Conservation (phyloP, 306 rosid species). For the Castanospermum australe region DNA sequence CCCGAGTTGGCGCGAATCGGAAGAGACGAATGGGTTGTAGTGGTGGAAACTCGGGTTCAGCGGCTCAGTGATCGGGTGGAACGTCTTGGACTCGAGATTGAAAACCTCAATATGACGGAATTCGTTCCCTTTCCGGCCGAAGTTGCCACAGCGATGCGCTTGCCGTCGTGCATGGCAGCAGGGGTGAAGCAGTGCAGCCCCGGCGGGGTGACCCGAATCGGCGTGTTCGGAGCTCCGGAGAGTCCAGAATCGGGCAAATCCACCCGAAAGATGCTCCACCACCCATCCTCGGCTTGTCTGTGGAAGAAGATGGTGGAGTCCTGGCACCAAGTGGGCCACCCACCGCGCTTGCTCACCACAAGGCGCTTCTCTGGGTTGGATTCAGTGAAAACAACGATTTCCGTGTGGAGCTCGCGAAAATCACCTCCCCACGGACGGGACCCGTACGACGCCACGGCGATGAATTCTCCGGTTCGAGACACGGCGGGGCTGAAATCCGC, state of each 20-base stretch:
- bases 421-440: conserved; percentile 71
- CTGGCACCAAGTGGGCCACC: conserved; percentile 91
- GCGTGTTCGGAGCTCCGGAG: not conserved
- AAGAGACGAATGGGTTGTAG: conserved; percentile 78
- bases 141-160: conserved; percentile 66
- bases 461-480: conserved; percentile 52
- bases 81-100: conserved; percentile 36
- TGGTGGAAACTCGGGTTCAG: conserved; percentile 68
- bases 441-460: conserved; percentile 81
- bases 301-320: conserved; percentile 71
- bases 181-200: conserved; percentile 86
- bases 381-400: conserved; percentile 50
- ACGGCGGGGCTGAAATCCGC: conserved; percentile 76
- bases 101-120: conserved; percentile 78
- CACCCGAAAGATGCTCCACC: conserved; percentile 80
- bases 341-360: conserved; percentile 52
- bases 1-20: conserved; percentile 53
- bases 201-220: conserved; percentile 67
- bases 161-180: conserved; percentile 60
- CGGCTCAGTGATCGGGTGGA: conserved; percentile 43
- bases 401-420: conserved; percentile 59
- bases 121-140: conserved; percentile 40
- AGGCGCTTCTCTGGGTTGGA: conserved; percentile 40
- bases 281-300: conserved; percentile 61
- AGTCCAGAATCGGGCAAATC: conserved; percentile 32